A percentile compares a stretch with the other conserved stretches of the same genome.
These are phyloP conservation scores for Oryza meridionalis DNA, from an alignment of 176 grass and related monocot genomes.

Conservation along the genomic window DNA sequence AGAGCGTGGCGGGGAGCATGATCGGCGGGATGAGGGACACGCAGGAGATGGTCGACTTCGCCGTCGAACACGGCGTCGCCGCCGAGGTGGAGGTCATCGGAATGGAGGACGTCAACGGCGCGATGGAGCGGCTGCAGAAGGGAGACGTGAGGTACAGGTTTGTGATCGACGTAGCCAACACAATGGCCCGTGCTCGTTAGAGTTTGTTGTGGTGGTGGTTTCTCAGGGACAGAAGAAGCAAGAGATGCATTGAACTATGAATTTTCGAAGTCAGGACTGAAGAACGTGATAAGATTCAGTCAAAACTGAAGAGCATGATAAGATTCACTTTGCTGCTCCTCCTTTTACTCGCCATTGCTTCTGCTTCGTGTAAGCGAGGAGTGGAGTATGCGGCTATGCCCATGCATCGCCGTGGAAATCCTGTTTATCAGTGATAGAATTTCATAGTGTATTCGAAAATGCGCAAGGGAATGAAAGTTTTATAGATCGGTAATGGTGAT, in stretches of 20 bases:
- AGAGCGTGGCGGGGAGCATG: slow-evolving; percentile 34
- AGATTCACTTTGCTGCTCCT: too few species aligned
- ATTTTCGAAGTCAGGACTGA: neutral
- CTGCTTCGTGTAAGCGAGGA: too few species aligned
- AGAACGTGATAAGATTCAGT: too few species aligned
- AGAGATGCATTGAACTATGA: neutral
- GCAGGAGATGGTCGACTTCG: slow-evolving; percentile 42
- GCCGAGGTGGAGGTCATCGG: slow-evolving; percentile 41
- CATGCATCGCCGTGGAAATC: too few species aligned
- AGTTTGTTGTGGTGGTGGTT: too few species aligned
- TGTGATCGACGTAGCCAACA: slow-evolving; percentile 39
- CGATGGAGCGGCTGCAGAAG: slow-evolving; percentile 34
- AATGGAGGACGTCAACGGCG: slow-evolving; percentile 31
- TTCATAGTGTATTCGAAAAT: too few species aligned
- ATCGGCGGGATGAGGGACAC: slow-evolving; percentile 37
- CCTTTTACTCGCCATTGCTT: too few species aligned
- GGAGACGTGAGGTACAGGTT: slow-evolving; percentile 47
- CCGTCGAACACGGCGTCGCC: slow-evolving; percentile 23
- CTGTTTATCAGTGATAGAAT: too few species aligned
- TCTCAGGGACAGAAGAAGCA: neutral
- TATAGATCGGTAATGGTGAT: too few species aligned
- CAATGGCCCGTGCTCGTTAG: neutral
- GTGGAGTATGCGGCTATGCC: too few species aligned
- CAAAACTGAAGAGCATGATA: too few species aligned
- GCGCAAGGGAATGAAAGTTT: too few species aligned